Conservation (phyloP, 129 eudicot genomes). For the Chrysanthemum makinoi region DNA sequence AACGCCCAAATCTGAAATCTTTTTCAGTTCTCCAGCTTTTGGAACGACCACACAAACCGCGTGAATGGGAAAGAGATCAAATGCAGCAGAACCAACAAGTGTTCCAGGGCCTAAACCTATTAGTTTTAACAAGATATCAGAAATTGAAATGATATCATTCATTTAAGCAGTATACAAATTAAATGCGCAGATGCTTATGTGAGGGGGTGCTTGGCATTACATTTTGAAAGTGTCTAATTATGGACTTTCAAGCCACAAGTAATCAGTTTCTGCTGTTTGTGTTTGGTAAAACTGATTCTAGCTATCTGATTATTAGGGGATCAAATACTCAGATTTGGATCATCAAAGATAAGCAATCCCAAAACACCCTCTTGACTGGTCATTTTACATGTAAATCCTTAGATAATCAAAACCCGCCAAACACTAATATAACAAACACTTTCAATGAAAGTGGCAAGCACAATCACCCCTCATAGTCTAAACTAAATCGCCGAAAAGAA, state of each 20-base stretch:
- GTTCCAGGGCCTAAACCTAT: constrained; percentile 98
- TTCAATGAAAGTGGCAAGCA: too few relatives aligned
- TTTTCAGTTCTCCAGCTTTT: constrained; percentile 89
- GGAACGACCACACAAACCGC: constrained; percentile 99
- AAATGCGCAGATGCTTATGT: too few relatives aligned
- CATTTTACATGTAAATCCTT: too few relatives aligned
- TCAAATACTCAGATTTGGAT: too few relatives aligned
- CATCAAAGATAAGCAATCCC: not conserved
- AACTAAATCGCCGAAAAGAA: too few relatives aligned
- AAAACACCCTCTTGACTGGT: not conserved
- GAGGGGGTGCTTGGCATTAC: not conserved
- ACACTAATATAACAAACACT: too few relatives aligned
- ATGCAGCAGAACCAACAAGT: constrained; percentile 99
- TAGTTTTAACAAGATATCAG: constrained; percentile 15
- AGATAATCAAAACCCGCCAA: too few relatives aligned
- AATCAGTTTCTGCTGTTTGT: not conserved
- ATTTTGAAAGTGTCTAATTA: not conserved
- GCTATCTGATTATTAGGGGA: too few relatives aligned
- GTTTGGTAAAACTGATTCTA: too few relatives aligned
- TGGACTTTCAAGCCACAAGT: not conserved
- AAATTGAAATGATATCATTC: not conserved
- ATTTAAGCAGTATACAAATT: not conserved
- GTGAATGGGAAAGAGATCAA: constrained; percentile 91
- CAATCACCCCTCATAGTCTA: too few relatives aligned
- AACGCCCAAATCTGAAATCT: constrained; percentile 93